Percentiles rank a stretch among this genome's conserved stretches.
phyloP scores from a whole-genome alignment of 768 basidiomycete species.

The Amanita phalloides region DNA sequence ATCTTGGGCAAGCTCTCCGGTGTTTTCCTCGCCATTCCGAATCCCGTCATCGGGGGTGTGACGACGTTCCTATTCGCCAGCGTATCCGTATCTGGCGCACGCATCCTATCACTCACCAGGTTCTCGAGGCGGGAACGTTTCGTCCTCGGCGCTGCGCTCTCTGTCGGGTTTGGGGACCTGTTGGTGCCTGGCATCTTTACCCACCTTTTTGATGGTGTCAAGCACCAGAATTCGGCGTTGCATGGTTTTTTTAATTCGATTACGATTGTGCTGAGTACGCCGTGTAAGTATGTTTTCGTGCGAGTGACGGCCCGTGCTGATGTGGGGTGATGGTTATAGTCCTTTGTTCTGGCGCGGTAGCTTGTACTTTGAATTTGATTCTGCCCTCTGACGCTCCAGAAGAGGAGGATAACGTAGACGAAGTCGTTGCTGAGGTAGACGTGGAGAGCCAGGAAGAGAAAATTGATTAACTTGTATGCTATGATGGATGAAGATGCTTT shows the following conservation, averaged over 20 bases:
- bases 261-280: conserved; percentile 71
- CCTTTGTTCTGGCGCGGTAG: conserved; percentile 32
- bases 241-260: conserved; percentile 68
- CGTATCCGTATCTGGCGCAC: conserved; percentile 59
- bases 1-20: conserved; percentile 76
- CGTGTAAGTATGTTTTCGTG: conserved; percentile 40
- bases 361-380: conserved; percentile 1
- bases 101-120: conserved; percentile 49
- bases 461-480: neutral
- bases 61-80: conserved; percentile 82
- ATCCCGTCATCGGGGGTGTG: conserved; percentile 74
- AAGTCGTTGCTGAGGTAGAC: neutral
- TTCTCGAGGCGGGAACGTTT: conserved; percentile 61
- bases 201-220: conserved; percentile 58
- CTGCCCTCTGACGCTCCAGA: neutral
- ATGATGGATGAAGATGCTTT: too few relatives aligned
- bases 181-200: conserved; percentile 56
- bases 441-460: conserved; percentile 3
- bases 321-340: conserved; percentile 21
- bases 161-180: conserved; percentile 63
- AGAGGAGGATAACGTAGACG: neutral
- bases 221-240: conserved; percentile 39
- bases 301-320: conserved; percentile 7
- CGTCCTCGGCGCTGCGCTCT: conserved; percentile 57
- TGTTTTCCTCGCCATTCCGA: conserved; percentile 75